Percentiles rank a stretch among this genome's conserved stretches.
These are phyloP conservation scores for Hypoxylon sp. DNA, from an alignment of 2,329 filamentous ascomycete genomes.

Conservation along the genomic window DNA sequence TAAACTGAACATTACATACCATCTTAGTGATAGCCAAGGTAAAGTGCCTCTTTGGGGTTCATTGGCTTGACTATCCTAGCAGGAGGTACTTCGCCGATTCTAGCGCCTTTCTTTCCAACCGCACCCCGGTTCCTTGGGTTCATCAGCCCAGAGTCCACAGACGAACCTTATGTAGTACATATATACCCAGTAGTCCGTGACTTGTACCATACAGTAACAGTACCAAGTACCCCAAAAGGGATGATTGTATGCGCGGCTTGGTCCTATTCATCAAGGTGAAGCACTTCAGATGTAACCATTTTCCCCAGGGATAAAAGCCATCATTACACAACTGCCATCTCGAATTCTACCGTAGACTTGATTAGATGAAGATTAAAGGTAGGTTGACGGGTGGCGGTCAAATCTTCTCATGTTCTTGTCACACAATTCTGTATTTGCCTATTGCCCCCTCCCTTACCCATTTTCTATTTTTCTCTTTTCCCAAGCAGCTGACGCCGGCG, in stretches of 20 bases:
- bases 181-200: not conserved
- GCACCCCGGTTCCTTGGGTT: conserved; percentile 17
- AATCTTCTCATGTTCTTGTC: conserved; percentile 20
- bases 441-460: conserved; percentile 13
- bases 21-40: conserved; percentile 20
- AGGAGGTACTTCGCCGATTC: conserved; percentile 34
- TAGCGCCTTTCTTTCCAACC: conserved; percentile 30
- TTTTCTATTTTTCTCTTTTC: conserved; percentile 6
- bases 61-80: conserved; percentile 20
- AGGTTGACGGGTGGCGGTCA: conserved; percentile 12
- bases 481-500: conserved; percentile 20
- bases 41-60: conserved; percentile 10
- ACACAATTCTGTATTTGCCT: not conserved
- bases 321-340: conserved; percentile 28
- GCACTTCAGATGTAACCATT: conserved; percentile 32
- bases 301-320: conserved; percentile 14
- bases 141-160: conserved; percentile 25
- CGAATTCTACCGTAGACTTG: conserved; percentile 19
- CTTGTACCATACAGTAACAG: conserved; percentile 17
- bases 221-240: conserved; percentile 10
- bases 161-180: too few relatives aligned
- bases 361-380: conserved; percentile 12
- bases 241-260: conserved; percentile 16
- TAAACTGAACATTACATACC: conserved; percentile 18
- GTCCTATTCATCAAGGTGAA: conserved; percentile 37